phyloP scores from a whole-genome alignment of 2,329 filamentous ascomycete genomes.

The Colletotrichum sp. region DNA sequence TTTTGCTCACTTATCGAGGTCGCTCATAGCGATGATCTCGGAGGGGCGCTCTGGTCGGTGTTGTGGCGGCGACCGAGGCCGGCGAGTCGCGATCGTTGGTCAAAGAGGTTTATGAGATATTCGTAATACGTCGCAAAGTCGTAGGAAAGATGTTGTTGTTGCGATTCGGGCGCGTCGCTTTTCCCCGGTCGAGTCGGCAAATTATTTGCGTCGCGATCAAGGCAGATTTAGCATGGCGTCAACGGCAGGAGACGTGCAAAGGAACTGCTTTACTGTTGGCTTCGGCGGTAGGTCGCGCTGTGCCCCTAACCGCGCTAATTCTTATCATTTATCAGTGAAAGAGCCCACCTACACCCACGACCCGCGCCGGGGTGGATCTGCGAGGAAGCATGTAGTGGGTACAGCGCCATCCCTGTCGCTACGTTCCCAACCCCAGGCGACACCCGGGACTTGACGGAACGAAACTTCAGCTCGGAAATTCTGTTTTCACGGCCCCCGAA shows the following conservation, averaged over 20 bases:
- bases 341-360: neutral
- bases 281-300: neutral
- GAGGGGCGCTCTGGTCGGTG: slow-evolving; percentile 6
- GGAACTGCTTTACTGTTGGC: neutral
- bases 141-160: neutral
- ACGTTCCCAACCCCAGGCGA: neutral
- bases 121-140: neutral
- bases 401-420: neutral
- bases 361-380: slow-evolving; percentile 3
- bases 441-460: neutral
- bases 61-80: slow-evolving; percentile 2
- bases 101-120: neutral
- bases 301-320: slow-evolving; percentile 5
- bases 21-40: slow-evolving; percentile 69
- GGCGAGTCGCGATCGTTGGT: neutral
- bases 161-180: neutral
- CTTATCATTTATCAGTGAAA: neutral
- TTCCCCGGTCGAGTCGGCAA: neutral
- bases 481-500: neutral
- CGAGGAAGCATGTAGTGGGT: neutral
- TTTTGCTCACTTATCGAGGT: slow-evolving; percentile 80
- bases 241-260: slow-evolving; percentile 13
- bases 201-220: slow-evolving; percentile 7
- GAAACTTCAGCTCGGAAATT: neutral
- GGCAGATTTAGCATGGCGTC: slow-evolving; percentile 15